phyloP scores from a whole-genome alignment of 2,329 filamentous ascomycete genomes.

The Dactylellina haptotyla region DNA sequence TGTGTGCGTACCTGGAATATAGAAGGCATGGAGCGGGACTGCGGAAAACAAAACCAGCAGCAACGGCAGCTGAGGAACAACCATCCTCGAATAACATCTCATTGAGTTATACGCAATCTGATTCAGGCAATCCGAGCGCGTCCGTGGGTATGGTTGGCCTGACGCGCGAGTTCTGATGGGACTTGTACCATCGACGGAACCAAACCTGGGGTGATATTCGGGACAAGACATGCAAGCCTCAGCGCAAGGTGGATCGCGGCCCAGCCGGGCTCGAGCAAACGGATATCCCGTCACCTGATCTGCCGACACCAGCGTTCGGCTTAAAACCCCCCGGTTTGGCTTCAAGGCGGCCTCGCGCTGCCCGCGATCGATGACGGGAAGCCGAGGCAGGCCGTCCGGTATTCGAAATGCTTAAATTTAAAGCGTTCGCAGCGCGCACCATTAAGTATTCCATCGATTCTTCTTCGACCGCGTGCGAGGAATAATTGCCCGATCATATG shows the following conservation, averaged over 20 bases:
- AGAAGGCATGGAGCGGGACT: constrained; percentile 70
- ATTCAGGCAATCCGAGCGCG: constrained; percentile 4
- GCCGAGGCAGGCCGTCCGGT: neutral
- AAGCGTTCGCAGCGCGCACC: no score
- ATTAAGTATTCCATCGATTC: no score
- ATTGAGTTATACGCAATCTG: constrained; percentile 29
- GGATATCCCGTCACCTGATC: neutral
- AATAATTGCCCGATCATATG: no score
- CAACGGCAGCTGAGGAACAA: constrained; percentile 19
- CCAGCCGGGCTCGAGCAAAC: neutral
- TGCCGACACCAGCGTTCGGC: neutral
- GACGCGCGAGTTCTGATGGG: constrained; percentile 13
- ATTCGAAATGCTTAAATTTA: no score
- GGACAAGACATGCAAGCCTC: neutral
- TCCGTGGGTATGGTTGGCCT: constrained; percentile 14
- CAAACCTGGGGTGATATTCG: neutral
- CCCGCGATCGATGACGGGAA: neutral
- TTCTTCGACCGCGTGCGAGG: no score
- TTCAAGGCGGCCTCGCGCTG: no score
- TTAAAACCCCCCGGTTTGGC: neutral
- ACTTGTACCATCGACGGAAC: neutral
- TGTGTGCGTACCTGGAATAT: constrained; percentile 77
- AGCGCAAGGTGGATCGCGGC: neutral
- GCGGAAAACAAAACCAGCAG: constrained; percentile 54
- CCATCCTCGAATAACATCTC: constrained; percentile 37